Evolutionary conservation across 345 rosid species (phyloP), one percentile per base, ranked within the genome.

Genomic region (Pistacia integerrima): DNA sequence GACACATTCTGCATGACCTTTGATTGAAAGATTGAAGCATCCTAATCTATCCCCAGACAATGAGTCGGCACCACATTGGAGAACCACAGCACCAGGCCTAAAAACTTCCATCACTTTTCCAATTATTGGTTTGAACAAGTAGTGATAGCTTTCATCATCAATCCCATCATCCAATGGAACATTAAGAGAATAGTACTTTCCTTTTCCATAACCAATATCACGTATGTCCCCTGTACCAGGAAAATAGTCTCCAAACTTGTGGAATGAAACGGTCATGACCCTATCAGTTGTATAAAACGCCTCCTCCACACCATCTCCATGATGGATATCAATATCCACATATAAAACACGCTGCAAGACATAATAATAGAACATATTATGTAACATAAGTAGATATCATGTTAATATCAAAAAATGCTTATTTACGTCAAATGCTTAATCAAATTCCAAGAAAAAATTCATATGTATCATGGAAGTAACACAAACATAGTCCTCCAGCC

Each of bases 271-370:
- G 4, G 92, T 89, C 92, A 89, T 89, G 57, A 89, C 92, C 67
- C 90, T 87, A 69, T 89, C 92, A n/a, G 92, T 84, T 5, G 90
- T 89, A 83, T 89, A 89, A 78, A 89, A 89, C 25, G 92, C 92
- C 79, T 89, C 92, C 80, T 89, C 92, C 66, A 89, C 92, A 8
- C 92, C 92, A 74, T 89, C 92, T 59, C 90, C 90, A 63, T 89
- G 92, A 81, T 89, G 92, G 75, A 89, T 87, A 79, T 89, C 92
- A 68, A 89, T 89, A 80, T 89, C 92, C 30, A 89, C 89, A 77
- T 89, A 89, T 35, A 89, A 84, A 74, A 89, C 92, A 5, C 92
- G 87, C 92, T 89, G 85, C 80, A 82, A 74, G 57, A 51, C 67
- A 11, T 25, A 28, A 62, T 33, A 44, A 5, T 28, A 52, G 36